Evolutionary conservation across 768 basidiomycete genomes (phyloP).

Genomic region (Panellus pusillus): DNA sequence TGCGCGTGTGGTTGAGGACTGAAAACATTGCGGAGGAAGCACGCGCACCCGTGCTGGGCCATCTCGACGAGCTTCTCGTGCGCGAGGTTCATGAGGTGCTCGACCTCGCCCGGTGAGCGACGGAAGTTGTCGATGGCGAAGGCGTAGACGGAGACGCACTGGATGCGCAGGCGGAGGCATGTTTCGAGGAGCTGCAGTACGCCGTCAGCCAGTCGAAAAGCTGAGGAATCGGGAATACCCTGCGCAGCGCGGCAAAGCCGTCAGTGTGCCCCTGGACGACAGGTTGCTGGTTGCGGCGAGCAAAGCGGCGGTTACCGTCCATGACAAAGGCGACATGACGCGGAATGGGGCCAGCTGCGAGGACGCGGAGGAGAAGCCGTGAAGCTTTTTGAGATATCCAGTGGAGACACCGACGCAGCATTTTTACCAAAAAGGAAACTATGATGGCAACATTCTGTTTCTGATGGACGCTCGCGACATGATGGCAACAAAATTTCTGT

Average conservation of each 20-base stretch:
- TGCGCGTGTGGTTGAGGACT: slow-evolving; percentile 30
- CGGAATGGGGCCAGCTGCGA: slow-evolving; percentile 84
- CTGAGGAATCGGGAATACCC: slow-evolving; percentile 43
- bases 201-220: not conserved
- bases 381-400: slow-evolving; percentile 35
- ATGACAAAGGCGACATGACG: slow-evolving; percentile 92
- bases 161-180: slow-evolving; percentile 76
- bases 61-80: slow-evolving; percentile 78
- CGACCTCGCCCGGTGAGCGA: slow-evolving; percentile 81
- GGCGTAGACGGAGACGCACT: slow-evolving; percentile 92
- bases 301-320: slow-evolving; percentile 96
- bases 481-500: too few species aligned
- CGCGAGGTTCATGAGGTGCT: slow-evolving; percentile 83
- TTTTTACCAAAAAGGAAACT: too few species aligned
- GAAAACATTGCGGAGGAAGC: not conserved
- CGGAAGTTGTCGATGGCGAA: slow-evolving; percentile 98
- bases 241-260: slow-evolving; percentile 77
- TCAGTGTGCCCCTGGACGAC: slow-evolving; percentile 79
- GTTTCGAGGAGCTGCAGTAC: slow-evolving; percentile 75
- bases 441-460: not conserved
- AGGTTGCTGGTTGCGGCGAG: slow-evolving; percentile 63
- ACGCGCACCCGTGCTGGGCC: slow-evolving; percentile 72
- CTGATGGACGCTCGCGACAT: too few species aligned
- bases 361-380: slow-evolving; percentile 58
- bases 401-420: slow-evolving; percentile 15